Percentiles rank a stretch among this genome's conserved stretches.
Conservation (phyloP, 1,284 basidiomycete genomes). For the Rhodotorula sp. region DNA sequence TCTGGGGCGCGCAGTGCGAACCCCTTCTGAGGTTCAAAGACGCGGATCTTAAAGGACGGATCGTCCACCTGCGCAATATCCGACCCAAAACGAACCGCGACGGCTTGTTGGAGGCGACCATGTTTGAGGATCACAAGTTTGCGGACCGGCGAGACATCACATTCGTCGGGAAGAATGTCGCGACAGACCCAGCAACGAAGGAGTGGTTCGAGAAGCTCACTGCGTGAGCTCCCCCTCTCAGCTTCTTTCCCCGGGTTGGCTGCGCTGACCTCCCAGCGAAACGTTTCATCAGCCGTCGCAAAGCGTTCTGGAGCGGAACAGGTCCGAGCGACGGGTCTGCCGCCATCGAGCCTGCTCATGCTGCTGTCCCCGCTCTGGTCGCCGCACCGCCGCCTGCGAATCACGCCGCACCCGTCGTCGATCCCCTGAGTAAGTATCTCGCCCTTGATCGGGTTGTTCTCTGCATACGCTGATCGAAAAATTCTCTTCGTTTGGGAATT, state of each 20-base stretch:
- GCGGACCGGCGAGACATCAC: slow-evolving; percentile 10
- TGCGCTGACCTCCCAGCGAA: background rate
- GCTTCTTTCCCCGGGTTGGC: background rate
- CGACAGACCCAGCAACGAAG: background rate
- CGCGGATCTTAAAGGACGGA: background rate
- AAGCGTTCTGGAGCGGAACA: background rate
- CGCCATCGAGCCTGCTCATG: background rate
- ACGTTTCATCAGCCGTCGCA: background rate
- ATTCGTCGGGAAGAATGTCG: background rate
- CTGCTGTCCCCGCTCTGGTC: too few relatives aligned
- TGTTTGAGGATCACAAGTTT: slow-evolving; percentile 19
- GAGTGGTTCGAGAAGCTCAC: background rate
- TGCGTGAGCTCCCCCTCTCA: slow-evolving; percentile 2
- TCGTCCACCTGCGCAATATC: slow-evolving; percentile 16
- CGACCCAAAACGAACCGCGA: background rate
- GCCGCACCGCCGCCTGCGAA: background rate
- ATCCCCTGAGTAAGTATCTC: slow-evolving; percentile 5
- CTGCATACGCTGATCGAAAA: background rate
- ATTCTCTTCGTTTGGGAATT: background rate
- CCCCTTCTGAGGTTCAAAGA: background rate
- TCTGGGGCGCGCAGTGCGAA: slow-evolving; percentile 24
- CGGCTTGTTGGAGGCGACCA: slow-evolving; percentile 22
- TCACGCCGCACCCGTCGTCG: background rate
- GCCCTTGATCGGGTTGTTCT: background rate
- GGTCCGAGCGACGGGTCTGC: background rate